Percentiles rank a stretch among this genome's conserved stretches.
phyloP scores from a whole-genome alignment of 169 alveolate genomes.

The Cryptosporidium sp. region DNA sequence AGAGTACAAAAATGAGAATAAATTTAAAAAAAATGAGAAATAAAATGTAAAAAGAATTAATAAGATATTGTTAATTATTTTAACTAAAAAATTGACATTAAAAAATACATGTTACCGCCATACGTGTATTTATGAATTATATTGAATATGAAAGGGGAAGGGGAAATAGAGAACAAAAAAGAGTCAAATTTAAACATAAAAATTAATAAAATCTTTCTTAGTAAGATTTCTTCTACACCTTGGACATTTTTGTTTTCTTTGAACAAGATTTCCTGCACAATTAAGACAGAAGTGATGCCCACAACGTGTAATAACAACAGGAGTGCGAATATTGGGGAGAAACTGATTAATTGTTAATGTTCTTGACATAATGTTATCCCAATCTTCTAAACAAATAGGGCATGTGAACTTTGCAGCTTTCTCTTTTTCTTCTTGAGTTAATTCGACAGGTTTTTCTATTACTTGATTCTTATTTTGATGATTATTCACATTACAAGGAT shows the following conservation, averaged over 20 bases:
- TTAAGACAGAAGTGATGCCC: constrained; percentile 66
- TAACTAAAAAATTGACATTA: too few relatives aligned
- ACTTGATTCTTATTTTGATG: not conserved
- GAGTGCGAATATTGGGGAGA: constrained; percentile 63
- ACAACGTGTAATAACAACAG: constrained; percentile 74
- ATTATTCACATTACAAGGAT: not conserved
- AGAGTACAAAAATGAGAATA: too few relatives aligned
- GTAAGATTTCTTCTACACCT: constrained; percentile 45
- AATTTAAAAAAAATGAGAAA: too few relatives aligned
- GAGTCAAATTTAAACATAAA: not conserved
- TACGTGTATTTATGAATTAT: too few relatives aligned
- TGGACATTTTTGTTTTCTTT: constrained; percentile 73
- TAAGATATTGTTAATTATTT: too few relatives aligned
- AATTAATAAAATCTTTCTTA: constrained; percentile 57
- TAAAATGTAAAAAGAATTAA: too few relatives aligned
- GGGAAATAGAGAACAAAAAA: too few relatives aligned
- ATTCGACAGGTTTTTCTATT: constrained; percentile 40
- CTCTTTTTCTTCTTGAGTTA: constrained; percentile 67
- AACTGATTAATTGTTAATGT: constrained; percentile 2
- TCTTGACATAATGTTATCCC: constrained; percentile 69
- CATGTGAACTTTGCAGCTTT: constrained; percentile 74
- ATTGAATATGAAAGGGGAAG: too few relatives aligned
- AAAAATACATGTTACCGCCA: too few relatives aligned
- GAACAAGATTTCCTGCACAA: constrained; percentile 72
- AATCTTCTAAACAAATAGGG: constrained; percentile 71